phyloP scores from a whole-genome alignment of 805 yeast genomes.

The Saitoella complicata region DNA sequence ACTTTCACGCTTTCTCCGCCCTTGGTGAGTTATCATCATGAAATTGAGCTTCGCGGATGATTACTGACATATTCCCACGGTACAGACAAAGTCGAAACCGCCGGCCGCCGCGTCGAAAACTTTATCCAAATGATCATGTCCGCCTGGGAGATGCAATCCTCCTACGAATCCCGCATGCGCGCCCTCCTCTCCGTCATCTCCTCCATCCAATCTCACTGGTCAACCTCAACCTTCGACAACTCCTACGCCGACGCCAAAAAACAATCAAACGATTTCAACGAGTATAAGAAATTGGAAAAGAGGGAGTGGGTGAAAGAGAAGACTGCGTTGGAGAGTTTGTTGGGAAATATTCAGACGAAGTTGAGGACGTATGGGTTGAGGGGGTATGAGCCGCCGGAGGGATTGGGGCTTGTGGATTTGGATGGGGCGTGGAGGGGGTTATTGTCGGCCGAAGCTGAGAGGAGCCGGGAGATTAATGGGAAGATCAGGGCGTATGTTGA shows the following conservation, averaged over 20 bases:
- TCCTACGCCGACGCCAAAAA: conserved; percentile 17
- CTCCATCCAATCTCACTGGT: conserved; percentile 17
- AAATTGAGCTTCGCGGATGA: not conserved
- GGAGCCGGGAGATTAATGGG: conserved; percentile 20
- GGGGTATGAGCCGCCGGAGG: conserved; percentile 23
- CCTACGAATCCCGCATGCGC: conserved; percentile 21
- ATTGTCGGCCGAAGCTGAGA: conserved; percentile 19
- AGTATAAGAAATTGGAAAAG: conserved; percentile 19
- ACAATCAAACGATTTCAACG: conserved; percentile 16
- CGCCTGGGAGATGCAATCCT: conserved; percentile 19
- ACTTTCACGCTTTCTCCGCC: conserved; percentile 34
- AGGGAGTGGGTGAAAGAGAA: conserved; percentile 26
- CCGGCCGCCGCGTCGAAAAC: conserved; percentile 23
- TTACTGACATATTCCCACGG: not conserved
- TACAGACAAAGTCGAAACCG: conserved; percentile 21
- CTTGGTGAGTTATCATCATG: conserved; percentile 9
- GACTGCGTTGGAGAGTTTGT: conserved; percentile 21
- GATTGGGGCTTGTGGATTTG: conserved; percentile 17
- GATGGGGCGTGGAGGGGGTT: conserved; percentile 22
- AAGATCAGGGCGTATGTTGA: conserved; percentile 15
- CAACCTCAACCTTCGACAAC: conserved; percentile 13
- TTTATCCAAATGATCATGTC: conserved; percentile 22
- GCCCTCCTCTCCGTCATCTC: conserved; percentile 16
- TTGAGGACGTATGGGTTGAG: conserved; percentile 22
- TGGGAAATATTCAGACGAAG: conserved; percentile 24